Conservation (phyloP, 2,329 filamentous ascomycete genomes). For the Passalora sequoiae region DNA sequence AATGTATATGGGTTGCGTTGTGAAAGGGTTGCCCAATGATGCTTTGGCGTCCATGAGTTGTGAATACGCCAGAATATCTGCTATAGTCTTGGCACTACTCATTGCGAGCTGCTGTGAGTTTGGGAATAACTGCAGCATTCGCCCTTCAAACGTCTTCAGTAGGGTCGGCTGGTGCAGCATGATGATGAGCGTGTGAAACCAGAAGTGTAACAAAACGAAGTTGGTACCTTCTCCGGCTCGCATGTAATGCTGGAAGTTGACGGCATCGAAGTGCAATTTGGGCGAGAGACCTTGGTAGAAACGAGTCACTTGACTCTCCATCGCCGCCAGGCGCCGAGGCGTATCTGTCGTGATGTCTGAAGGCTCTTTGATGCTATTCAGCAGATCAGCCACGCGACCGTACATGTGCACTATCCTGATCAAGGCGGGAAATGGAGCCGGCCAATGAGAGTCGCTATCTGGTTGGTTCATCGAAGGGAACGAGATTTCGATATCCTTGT, state of each 20-base stretch:
- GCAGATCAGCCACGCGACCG: constrained; percentile 73
- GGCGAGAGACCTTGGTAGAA: constrained; percentile 70
- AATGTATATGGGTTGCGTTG: constrained; percentile 82
- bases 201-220: constrained; percentile 80
- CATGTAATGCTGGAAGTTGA: constrained; percentile 81
- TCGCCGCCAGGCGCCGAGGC: constrained; percentile 64
- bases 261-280: constrained; percentile 73
- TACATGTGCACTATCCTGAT: constrained; percentile 83
- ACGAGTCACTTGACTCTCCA: constrained; percentile 73
- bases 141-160: constrained; percentile 67
- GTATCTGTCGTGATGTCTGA: constrained; percentile 71
- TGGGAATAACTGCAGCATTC: constrained; percentile 66
- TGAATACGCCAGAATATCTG: constrained; percentile 80
- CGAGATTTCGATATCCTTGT: constrained; percentile 77
- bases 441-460: constrained; percentile 58
- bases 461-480: constrained; percentile 57
- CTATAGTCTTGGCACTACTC: constrained; percentile 87
- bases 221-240: constrained; percentile 76
- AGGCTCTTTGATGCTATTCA: constrained; percentile 72
- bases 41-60: constrained; percentile 81
- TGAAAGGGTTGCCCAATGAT: constrained; percentile 83
- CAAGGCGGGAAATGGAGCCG: constrained; percentile 71
- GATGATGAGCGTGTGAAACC: constrained; percentile 84
- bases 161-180: constrained; percentile 79
- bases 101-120: constrained; percentile 78